These are phyloP conservation scores for Fusarium ambrosium DNA, from an alignment of 2,329 filamentous ascomycete genomes.

Conservation along the genomic window DNA sequence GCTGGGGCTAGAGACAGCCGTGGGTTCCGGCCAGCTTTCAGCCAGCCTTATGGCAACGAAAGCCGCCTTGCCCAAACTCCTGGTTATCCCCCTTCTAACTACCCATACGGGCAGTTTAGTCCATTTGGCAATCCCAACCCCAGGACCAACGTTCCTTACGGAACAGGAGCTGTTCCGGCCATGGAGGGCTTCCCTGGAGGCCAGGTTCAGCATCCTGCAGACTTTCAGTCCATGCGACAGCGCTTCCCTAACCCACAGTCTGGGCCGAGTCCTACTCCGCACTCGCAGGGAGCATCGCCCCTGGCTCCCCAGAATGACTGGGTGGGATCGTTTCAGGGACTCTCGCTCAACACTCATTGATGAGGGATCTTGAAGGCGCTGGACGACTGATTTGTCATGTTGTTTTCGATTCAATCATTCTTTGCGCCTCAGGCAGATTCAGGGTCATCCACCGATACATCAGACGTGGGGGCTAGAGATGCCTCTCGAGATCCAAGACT, in stretches of 20 bases:
- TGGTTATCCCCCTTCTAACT: slow-evolving; percentile 53
- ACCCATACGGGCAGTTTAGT: slow-evolving; percentile 51
- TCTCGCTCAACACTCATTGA: slow-evolving; percentile 77
- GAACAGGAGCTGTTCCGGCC: slow-evolving; percentile 45
- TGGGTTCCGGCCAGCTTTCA: slow-evolving; percentile 59
- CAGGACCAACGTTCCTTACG: slow-evolving; percentile 49
- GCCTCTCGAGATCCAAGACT: slow-evolving; percentile 19
- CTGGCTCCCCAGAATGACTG: slow-evolving; percentile 69
- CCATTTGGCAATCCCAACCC: slow-evolving; percentile 53
- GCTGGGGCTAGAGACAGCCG: slow-evolving; percentile 55
- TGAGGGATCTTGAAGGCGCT: slow-evolving; percentile 18
- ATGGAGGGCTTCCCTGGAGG: slow-evolving; percentile 49
- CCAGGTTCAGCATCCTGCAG: slow-evolving; percentile 53
- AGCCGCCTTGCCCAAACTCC: slow-evolving; percentile 55
- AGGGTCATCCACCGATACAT: slow-evolving; percentile 22
- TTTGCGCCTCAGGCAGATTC: slow-evolving; percentile 13
- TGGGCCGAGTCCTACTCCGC: slow-evolving; percentile 52
- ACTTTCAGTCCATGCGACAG: slow-evolving; percentile 62
- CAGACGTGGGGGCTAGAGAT: slow-evolving; percentile 18
- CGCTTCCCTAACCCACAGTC: slow-evolving; percentile 60
- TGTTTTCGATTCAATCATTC: slow-evolving; percentile 21
- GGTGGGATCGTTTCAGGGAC: slow-evolving; percentile 74
- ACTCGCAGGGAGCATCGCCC: slow-evolving; percentile 56
- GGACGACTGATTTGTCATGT: slow-evolving; percentile 10
- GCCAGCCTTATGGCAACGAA: slow-evolving; percentile 58